Evolutionary conservation across 2,329 filamentous ascomycete species (phyloP).

Genomic region (Penicillium sp.): DNA sequence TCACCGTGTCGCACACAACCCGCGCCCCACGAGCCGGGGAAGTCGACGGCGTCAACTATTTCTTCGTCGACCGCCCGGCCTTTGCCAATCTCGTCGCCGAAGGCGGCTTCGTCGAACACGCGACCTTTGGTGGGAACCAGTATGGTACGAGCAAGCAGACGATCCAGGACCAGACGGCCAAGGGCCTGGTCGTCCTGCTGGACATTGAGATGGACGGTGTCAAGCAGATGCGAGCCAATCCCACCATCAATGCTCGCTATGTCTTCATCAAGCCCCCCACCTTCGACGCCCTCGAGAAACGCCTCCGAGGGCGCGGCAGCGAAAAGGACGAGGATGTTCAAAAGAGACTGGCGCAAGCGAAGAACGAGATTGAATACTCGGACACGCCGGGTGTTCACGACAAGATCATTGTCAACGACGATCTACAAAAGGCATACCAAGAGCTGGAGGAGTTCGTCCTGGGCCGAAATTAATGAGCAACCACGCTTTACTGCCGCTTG

Average conservation of each 20-base stretch:
- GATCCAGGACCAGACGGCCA: conserved; percentile 16
- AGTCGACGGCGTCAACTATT: conserved; percentile 69
- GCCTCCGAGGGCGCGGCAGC: conserved; percentile 67
- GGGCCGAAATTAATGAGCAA: not conserved
- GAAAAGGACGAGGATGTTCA: conserved; percentile 66
- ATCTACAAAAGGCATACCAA: conserved; percentile 51
- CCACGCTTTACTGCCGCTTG: too few species aligned
- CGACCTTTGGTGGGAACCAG: conserved; percentile 72
- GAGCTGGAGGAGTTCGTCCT: conserved; percentile 35
- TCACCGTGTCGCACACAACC: conserved; percentile 56
- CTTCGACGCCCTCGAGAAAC: conserved; percentile 65
- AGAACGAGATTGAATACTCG: conserved; percentile 66
- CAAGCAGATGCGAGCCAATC: conserved; percentile 73
- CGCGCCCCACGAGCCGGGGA: conserved; percentile 71
- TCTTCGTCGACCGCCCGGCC: conserved; percentile 62
- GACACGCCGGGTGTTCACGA: conserved; percentile 63
- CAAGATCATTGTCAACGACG: conserved; percentile 60
- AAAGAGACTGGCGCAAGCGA: conserved; percentile 65
- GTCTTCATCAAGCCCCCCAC: conserved; percentile 77
- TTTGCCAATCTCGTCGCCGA: conserved; percentile 63
- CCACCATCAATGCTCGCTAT: conserved; percentile 67
- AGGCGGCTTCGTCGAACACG: conserved; percentile 75
- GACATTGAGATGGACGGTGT: conserved; percentile 91
- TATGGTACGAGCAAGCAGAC: conserved; percentile 70
- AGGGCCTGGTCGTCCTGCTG: conserved; percentile 64